Percentiles rank a stretch among this genome's conserved stretches.
These are phyloP conservation scores for Recurvomyces mirabilis DNA, from an alignment of 495 filamentous ascomycete species.

Conservation along the genomic window DNA sequence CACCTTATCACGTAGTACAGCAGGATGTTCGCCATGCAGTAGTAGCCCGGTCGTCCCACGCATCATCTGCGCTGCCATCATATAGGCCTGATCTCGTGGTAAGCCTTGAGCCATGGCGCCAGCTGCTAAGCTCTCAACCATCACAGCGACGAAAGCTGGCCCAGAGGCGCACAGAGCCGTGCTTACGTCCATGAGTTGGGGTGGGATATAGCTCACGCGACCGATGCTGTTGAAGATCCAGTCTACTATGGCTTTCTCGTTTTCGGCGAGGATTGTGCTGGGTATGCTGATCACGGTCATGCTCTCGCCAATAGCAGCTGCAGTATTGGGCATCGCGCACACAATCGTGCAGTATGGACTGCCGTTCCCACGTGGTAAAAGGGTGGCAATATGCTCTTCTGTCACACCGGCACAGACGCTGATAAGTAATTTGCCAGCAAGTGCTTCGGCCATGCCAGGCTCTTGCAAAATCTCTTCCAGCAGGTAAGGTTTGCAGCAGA, in stretches of 20 bases:
- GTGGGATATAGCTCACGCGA: slow-evolving; percentile 51
- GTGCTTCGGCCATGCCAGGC: slow-evolving; percentile 53
- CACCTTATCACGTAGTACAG: slow-evolving; percentile 65
- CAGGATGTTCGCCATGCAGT: slow-evolving; percentile 63
- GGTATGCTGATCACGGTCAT: slow-evolving; percentile 69
- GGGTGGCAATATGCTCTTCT: slow-evolving; percentile 47
- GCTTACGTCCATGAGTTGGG: slow-evolving; percentile 58
- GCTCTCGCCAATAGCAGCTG: slow-evolving; percentile 55
- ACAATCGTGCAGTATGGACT: slow-evolving; percentile 43
- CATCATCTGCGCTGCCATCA: slow-evolving; percentile 72
- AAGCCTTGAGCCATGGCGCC: slow-evolving; percentile 73
- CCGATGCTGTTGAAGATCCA: slow-evolving; percentile 72
- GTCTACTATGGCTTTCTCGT: slow-evolving; percentile 45
- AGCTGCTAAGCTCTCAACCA: slow-evolving; percentile 66
- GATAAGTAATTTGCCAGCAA: slow-evolving; percentile 70
- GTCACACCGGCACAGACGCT: slow-evolving; percentile 76
- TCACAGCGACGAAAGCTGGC: slow-evolving; percentile 67
- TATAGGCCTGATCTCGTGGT: slow-evolving; percentile 61
- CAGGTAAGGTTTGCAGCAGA: slow-evolving; percentile 73
- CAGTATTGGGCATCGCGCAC: slow-evolving; percentile 72
- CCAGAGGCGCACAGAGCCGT: slow-evolving; percentile 69
- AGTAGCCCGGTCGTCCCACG: slow-evolving; percentile 62
- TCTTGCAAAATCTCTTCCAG: slow-evolving; percentile 51
- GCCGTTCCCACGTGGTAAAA: slow-evolving; percentile 37
- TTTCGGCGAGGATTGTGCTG: slow-evolving; percentile 42